Evolutionary conservation across 441 rosid species (phyloP).

Genomic region (Capsella rubella): DNA sequence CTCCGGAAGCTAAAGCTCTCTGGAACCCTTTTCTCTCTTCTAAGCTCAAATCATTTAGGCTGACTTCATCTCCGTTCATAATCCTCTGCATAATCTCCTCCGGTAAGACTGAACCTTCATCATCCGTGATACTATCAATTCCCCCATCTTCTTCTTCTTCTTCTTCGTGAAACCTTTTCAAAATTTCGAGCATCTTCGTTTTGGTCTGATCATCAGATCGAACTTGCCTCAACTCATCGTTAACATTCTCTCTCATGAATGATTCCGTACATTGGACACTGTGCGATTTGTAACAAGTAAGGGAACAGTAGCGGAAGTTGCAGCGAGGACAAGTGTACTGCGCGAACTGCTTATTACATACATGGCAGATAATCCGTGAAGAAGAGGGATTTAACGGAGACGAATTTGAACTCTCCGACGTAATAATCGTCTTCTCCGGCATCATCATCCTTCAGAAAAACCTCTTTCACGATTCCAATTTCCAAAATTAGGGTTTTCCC

Average conservation of each 20-base stretch:
- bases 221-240: slow-evolving; percentile 68
- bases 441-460: slow-evolving; percentile 40
- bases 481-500: slow-evolving; percentile 29
- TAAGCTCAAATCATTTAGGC: slow-evolving; percentile 66
- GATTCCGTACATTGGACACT: slow-evolving; percentile 87
- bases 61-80: slow-evolving; percentile 67
- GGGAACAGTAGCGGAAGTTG: slow-evolving; percentile 88
- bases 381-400: slow-evolving; percentile 59
- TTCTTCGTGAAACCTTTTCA: slow-evolving; percentile 79
- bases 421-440: slow-evolving; percentile 49
- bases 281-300: slow-evolving; percentile 88
- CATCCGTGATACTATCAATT: slow-evolving; percentile 48
- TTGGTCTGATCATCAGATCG: slow-evolving; percentile 69
- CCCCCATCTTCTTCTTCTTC: slow-evolving; percentile 49
- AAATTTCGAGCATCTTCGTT: slow-evolving; percentile 75
- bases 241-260: slow-evolving; percentile 89
- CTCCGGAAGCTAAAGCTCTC: slow-evolving; percentile 86
- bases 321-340: slow-evolving; percentile 96
- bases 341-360: slow-evolving; percentile 91
- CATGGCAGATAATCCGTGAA: slow-evolving; percentile 70
- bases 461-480: background rate
- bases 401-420: slow-evolving; percentile 56
- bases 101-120: slow-evolving; percentile 58
- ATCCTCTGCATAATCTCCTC: slow-evolving; percentile 72
- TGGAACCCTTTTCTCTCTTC: slow-evolving; percentile 81